These are phyloP conservation scores for Calonectria hawksworthii DNA, from an alignment of 2,329 filamentous ascomycete species.

Conservation along the genomic window DNA sequence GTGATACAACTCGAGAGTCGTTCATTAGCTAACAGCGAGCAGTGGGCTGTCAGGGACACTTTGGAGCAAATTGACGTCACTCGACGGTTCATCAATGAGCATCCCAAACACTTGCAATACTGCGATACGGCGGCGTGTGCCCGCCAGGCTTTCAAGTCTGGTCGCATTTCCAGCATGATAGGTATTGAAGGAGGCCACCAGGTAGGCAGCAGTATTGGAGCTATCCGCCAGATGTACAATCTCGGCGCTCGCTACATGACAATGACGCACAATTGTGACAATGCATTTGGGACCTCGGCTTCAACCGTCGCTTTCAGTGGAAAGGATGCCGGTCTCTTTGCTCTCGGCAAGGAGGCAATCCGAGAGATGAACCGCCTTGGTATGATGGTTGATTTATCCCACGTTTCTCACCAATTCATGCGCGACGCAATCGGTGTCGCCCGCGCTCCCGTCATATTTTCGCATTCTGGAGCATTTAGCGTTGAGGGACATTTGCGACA, in stretches of 20 bases:
- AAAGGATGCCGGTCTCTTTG: slow-evolving; percentile 40
- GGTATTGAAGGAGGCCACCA: slow-evolving; percentile 56
- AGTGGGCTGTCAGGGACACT: slow-evolving; percentile 34
- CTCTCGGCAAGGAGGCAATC: slow-evolving; percentile 45
- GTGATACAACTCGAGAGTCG: not conserved
- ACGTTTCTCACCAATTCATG: slow-evolving; percentile 49
- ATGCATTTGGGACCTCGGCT: slow-evolving; percentile 47
- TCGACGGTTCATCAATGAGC: slow-evolving; percentile 46
- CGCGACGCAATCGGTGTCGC: slow-evolving; percentile 45
- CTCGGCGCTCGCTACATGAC: slow-evolving; percentile 56
- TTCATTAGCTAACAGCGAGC: not conserved
- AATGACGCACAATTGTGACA: slow-evolving; percentile 53
- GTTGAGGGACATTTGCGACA: slow-evolving; percentile 51
- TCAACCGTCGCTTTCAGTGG: slow-evolving; percentile 46
- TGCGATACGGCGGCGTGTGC: slow-evolving; percentile 46
- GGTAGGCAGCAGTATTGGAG: slow-evolving; percentile 50
- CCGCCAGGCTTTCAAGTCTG: slow-evolving; percentile 46
- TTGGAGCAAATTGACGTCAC: slow-evolving; percentile 53
- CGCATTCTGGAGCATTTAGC: slow-evolving; percentile 46
- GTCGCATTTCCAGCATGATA: slow-evolving; percentile 53
- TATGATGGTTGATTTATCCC: slow-evolving; percentile 51
- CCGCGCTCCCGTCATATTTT: slow-evolving; percentile 49
- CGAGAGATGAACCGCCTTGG: slow-evolving; percentile 55
- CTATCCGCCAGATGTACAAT: slow-evolving; percentile 51
- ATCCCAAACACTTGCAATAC: slow-evolving; percentile 40